phyloP scores from a whole-genome alignment of 345 rosid species.

The Eucalyptus melliodora region DNA sequence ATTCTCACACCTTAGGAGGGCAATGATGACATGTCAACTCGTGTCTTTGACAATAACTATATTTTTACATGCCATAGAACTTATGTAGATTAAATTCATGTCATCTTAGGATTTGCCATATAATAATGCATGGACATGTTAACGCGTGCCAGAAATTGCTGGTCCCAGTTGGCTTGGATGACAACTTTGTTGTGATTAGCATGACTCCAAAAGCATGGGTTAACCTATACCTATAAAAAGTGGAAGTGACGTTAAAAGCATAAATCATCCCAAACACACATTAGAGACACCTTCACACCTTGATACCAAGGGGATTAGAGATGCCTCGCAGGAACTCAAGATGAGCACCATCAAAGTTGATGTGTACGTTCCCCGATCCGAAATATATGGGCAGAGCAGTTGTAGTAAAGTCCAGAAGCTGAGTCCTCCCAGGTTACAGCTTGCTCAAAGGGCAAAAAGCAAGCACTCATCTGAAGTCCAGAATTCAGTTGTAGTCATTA shows the following conservation, averaged over 20 bases:
- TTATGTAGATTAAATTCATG: no score
- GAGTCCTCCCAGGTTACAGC: conserved; percentile 22
- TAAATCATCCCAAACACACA: background rate
- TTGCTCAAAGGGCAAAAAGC: conserved; percentile 21
- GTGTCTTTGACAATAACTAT: no score
- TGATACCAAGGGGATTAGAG: conserved; percentile 20
- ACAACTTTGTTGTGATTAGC: no score
- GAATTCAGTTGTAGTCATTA: conserved; percentile 16
- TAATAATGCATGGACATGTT: no score
- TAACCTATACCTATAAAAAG: background rate
- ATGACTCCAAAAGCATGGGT: no score
- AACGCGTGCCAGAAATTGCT: no score
- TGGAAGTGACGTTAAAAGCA: background rate
- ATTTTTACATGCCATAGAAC: no score
- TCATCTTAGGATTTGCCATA: no score
- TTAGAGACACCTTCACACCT: background rate
- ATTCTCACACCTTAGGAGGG: no score
- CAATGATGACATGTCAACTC: no score
- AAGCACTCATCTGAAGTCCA: conserved; percentile 31
- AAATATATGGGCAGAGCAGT: conserved; percentile 2
- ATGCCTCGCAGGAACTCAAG: conserved; percentile 26
- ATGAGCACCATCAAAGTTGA: conserved; percentile 26
- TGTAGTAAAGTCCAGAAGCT: conserved; percentile 17
- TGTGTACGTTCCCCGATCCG: conserved; percentile 14
- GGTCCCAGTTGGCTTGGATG: no score